phyloP scores from a whole-genome alignment of 2,329 filamentous ascomycete genomes.

The Xenosphaeropsis pyriputrescens region DNA sequence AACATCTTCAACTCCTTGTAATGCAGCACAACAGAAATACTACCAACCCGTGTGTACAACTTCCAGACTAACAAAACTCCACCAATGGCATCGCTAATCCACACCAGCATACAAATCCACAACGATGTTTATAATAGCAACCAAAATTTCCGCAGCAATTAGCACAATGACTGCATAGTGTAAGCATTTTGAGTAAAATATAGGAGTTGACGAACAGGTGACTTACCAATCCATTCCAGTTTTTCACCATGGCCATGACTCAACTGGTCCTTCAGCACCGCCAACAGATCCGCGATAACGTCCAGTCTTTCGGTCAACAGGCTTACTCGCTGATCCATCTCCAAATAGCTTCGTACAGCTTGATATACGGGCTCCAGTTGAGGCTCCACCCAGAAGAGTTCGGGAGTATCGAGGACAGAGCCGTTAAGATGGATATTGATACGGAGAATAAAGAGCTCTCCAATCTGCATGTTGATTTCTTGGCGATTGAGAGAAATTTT shows the following conservation, averaged over 20 bases:
- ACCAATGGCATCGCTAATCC: constrained; percentile 23
- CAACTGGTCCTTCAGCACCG: constrained; percentile 88
- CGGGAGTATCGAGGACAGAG: constrained; percentile 88
- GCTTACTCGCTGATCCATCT: constrained; percentile 92
- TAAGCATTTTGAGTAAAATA: background rate
- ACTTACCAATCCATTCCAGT: constrained; percentile 75
- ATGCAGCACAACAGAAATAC: no score
- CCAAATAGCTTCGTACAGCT: constrained; percentile 85
- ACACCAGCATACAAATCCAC: constrained; percentile 75
- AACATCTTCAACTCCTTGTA: no score
- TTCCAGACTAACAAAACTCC: no score
- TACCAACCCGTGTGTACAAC: no score
- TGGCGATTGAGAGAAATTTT: constrained; percentile 77
- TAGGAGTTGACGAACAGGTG: background rate
- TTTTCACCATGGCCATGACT: constrained; percentile 87
- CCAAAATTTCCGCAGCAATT: constrained; percentile 88
- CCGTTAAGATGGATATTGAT: constrained; percentile 98
- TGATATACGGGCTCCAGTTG: constrained; percentile 94
- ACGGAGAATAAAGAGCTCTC: constrained; percentile 90
- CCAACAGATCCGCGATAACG: constrained; percentile 85
- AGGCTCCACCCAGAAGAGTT: constrained; percentile 97
- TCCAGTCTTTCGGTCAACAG: constrained; percentile 80
- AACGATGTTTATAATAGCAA: constrained; percentile 86
- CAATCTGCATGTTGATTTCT: constrained; percentile 99
- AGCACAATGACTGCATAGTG: constrained; percentile 66